A percentile compares a stretch with the other conserved stretches of the same genome.
Evolutionary conservation across 2,329 filamentous ascomycete genomes (phyloP).

Genomic region (Aspergillus novofumigatus): DNA sequence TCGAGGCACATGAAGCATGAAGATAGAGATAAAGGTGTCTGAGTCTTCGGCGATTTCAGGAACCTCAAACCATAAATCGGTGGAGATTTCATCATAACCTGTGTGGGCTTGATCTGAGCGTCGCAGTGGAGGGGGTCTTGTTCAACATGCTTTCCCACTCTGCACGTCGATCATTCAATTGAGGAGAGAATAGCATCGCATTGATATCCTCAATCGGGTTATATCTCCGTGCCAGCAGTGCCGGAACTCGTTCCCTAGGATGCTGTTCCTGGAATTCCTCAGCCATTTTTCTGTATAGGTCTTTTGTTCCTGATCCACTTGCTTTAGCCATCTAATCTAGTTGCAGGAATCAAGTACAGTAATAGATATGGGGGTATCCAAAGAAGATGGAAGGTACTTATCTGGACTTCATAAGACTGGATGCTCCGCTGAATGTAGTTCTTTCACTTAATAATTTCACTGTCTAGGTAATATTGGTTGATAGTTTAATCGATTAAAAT

Average conservation of each 20-base stretch:
- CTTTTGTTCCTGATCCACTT: background rate
- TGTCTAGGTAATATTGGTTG: too few relatives aligned
- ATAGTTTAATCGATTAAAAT: too few relatives aligned
- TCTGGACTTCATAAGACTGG: too few relatives aligned
- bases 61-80: background rate
- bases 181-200: background rate
- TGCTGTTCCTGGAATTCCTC: background rate
- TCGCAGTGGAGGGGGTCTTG: background rate
- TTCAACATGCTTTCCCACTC: background rate
- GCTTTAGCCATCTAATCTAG: background rate
- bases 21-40: background rate
- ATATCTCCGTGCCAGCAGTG: constrained; percentile 9
- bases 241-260: background rate
- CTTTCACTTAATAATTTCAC: too few relatives aligned
- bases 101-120: background rate
- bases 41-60: background rate
- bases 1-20: background rate
- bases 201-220: constrained; percentile 1
- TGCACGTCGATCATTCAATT: background rate
- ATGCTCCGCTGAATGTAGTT: too few relatives aligned
- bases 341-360: too few relatives aligned
- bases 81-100: background rate
- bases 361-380: too few relatives aligned
- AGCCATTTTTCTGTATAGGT: background rate
- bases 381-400: too few relatives aligned